phyloP scores from a whole-genome alignment of 2,329 filamentous ascomycete genomes.

The Fusarium udum region DNA sequence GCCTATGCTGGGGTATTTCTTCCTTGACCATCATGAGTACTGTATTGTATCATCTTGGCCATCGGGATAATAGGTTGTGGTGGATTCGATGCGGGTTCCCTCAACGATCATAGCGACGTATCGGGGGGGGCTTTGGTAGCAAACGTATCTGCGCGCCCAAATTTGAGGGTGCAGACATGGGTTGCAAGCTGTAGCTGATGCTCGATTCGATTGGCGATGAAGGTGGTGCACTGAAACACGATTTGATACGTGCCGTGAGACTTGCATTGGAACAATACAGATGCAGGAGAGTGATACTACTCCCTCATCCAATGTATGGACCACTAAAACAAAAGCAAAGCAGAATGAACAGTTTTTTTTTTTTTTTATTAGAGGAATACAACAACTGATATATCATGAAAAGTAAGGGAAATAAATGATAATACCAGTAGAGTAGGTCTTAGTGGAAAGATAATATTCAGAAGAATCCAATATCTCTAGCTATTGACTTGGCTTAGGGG shows the following conservation, averaged over 20 bases:
- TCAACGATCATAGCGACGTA: not conserved
- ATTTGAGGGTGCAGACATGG: not conserved
- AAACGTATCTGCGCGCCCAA: not conserved
- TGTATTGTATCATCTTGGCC: not conserved
- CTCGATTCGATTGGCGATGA: not conserved
- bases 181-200: not conserved
- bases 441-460: not conserved
- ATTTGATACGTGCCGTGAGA: conserved; percentile 18
- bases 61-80: not conserved
- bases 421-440: not conserved
- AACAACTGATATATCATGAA: not conserved
- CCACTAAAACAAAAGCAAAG: not conserved
- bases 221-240: conserved; percentile 24
- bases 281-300: not conserved
- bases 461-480: not conserved
- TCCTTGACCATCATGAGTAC: not conserved
- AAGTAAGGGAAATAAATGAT: not conserved
- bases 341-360: not conserved
- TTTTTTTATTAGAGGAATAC: not conserved
- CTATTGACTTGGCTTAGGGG: not conserved
- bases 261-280: conserved; percentile 1
- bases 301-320: not conserved
- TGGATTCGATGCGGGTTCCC: not conserved
- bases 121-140: not conserved
- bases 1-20: not conserved